Evolutionary conservation across 2,329 filamentous ascomycete species (phyloP).

Genomic region (Ophiostoma pallidulum): DNA sequence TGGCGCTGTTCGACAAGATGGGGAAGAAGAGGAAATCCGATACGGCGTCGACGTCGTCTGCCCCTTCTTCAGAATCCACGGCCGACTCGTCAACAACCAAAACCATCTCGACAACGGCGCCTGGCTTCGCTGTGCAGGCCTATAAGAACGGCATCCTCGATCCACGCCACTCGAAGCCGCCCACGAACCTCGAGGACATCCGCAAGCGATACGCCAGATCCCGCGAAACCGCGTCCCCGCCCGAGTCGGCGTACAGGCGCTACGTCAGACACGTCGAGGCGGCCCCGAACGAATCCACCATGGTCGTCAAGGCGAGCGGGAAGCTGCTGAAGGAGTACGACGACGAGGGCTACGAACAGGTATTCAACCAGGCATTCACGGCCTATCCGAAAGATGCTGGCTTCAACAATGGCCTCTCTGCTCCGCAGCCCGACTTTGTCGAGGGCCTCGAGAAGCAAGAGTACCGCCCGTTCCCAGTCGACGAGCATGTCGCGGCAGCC

Average conservation of each 20-base stretch:
- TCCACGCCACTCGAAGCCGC: conserved; percentile 14
- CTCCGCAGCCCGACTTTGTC: conserved; percentile 23
- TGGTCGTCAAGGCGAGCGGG: conserved; percentile 10
- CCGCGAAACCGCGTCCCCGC: conserved; percentile 13
- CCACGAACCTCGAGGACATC: conserved; percentile 16
- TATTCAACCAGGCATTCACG: conserved; percentile 17
- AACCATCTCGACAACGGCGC: conserved; percentile 8
- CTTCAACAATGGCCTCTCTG: conserved; percentile 22
- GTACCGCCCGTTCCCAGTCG: conserved; percentile 12
- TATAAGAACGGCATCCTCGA: conserved; percentile 16
- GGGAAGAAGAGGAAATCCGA: no score
- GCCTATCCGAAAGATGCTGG: conserved; percentile 20
- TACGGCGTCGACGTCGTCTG: no score
- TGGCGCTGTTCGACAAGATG: no score
- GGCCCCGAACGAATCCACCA: conserved; percentile 15
- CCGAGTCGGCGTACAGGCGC: conserved; percentile 10
- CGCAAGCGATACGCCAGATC: conserved; percentile 7
- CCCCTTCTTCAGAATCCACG: no score
- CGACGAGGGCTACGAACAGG: conserved; percentile 7
- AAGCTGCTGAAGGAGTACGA: conserved; percentile 17
- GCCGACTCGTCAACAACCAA: no score
- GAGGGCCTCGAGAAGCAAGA: conserved; percentile 18
- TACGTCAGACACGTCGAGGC: conserved; percentile 11
- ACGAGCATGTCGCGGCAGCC: conserved; percentile 13
- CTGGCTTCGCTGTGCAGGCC: conserved; percentile 12